Percentiles rank a stretch among this genome's conserved stretches.
phyloP scores from a whole-genome alignment of 129 eudicot genomes.

The Kitagawia praeruptora region DNA sequence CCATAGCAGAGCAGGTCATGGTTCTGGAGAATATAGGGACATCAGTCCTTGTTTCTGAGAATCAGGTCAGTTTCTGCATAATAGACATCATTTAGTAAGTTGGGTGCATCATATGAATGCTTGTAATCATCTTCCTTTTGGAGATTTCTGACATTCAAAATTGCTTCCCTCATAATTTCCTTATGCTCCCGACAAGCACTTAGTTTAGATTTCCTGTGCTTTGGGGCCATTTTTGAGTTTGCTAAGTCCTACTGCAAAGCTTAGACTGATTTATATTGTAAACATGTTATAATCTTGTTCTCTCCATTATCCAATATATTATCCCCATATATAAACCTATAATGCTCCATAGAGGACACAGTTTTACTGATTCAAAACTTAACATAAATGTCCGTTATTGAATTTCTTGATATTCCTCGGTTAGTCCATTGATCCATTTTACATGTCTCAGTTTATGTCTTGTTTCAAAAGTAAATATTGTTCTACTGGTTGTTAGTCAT shows the following conservation, averaged over 20 bases:
- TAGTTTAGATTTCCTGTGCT: background rate
- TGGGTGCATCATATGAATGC: background rate
- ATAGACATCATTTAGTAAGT: background rate
- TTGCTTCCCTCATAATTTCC: background rate
- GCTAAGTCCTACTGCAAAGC: background rate
- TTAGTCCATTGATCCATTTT: background rate
- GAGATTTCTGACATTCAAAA: background rate
- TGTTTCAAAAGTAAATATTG: background rate
- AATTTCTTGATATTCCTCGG: background rate
- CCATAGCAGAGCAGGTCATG: slow-evolving; percentile 89
- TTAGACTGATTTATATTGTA: background rate
- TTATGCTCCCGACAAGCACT: background rate
- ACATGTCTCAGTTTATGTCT: background rate
- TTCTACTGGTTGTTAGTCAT: background rate
- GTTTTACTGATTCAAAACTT: background rate
- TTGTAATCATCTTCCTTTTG: background rate
- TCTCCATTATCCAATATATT: background rate
- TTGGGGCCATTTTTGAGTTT: background rate
- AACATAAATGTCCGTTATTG: slow-evolving; percentile 1
- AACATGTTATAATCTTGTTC: background rate
- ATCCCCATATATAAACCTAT: background rate
- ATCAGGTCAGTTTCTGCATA: slow-evolving; percentile 48
- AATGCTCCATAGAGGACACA: background rate
- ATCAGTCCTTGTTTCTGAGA: slow-evolving; percentile 85
- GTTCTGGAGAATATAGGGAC: slow-evolving; percentile 92